A percentile compares a stretch with the other conserved stretches of the same genome.
Evolutionary conservation across 164 flowering plant species (phyloP).

Genomic region (Dillenia turbinata): DNA sequence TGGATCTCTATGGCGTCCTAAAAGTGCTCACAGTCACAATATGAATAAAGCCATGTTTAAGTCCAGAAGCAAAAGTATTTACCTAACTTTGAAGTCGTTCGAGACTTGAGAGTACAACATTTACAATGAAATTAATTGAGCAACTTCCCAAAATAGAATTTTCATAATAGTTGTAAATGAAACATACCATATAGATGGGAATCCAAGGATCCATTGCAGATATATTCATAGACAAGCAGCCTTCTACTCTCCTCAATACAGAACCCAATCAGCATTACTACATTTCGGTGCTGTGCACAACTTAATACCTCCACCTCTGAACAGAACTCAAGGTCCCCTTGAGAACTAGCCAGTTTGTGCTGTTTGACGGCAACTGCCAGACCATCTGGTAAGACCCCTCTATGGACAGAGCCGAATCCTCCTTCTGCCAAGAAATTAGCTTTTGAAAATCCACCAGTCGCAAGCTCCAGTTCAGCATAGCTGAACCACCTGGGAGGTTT

Average conservation of each 20-base stretch:
- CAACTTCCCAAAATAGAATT: too few relatives aligned
- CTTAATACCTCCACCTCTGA: constrained; percentile 93
- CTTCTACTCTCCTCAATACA: constrained; percentile 80
- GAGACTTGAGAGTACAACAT: too few relatives aligned
- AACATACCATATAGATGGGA: constrained; percentile 72
- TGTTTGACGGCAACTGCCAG: constrained; percentile 66
- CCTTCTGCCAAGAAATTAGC: constrained; percentile 71
- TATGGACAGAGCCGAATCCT: constrained; percentile 62
- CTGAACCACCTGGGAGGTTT: constrained; percentile 70
- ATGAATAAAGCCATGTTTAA: neutral
- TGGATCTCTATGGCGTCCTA: constrained; percentile 47
- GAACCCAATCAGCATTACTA: constrained; percentile 90
- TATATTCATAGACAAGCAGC: constrained; percentile 86
- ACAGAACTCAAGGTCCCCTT: constrained; percentile 89
- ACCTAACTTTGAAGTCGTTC: too few relatives aligned
- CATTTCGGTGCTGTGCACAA: constrained; percentile 98
- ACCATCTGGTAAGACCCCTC: constrained; percentile 61
- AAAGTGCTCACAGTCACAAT: constrained; percentile 4
- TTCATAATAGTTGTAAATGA: too few relatives aligned
- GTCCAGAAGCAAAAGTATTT: too few relatives aligned
- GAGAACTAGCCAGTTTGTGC: constrained; percentile 62
- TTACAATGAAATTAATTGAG: too few relatives aligned
- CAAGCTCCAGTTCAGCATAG: constrained; percentile 59
- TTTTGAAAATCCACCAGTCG: constrained; percentile 60
- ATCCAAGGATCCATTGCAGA: constrained; percentile 94